Conservation (phyloP, 129 eudicot genomes). For the Silybum marianum region DNA sequence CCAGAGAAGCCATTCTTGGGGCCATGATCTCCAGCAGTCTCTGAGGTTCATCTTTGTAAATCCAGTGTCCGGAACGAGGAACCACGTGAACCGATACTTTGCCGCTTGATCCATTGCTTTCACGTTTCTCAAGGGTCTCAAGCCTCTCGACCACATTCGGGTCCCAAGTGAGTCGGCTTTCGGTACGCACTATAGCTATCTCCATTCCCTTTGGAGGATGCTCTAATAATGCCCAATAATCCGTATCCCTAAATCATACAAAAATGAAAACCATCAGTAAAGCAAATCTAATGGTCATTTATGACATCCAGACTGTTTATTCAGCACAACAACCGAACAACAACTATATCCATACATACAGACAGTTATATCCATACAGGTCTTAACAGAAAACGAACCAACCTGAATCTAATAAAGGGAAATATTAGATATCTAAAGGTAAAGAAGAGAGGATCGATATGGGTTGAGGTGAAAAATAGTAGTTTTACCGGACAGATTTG, state of each 20-base stretch:
- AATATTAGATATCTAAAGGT: background rate
- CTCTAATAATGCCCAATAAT: constrained; percentile 69
- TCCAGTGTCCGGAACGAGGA: constrained; percentile 81
- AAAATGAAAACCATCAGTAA: background rate
- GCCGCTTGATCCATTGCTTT: constrained; percentile 39
- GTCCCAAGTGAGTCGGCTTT: constrained; percentile 73
- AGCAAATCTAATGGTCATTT: background rate
- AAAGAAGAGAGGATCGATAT: background rate
- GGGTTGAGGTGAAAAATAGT: background rate
- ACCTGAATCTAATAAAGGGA: no score
- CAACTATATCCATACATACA: no score
- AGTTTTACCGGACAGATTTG: constrained; percentile 55
- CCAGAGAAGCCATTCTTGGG: constrained; percentile 56
- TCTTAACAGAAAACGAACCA: no score
- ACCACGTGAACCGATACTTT: constrained; percentile 60
- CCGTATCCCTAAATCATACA: constrained; percentile 47
- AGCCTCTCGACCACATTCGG: constrained; percentile 52
- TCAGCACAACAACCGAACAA: no score
- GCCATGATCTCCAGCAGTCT: constrained; percentile 65
- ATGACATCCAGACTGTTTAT: no score
- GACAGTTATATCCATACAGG: no score
- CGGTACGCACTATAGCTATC: constrained; percentile 68
- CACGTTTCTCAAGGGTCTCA: constrained; percentile 42
- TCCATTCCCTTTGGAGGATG: constrained; percentile 67
- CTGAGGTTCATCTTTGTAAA: constrained; percentile 76